Evolutionary conservation across 2,329 filamentous ascomycete genomes (phyloP).

Genomic region (Proliferodiscus dingleyae): DNA sequence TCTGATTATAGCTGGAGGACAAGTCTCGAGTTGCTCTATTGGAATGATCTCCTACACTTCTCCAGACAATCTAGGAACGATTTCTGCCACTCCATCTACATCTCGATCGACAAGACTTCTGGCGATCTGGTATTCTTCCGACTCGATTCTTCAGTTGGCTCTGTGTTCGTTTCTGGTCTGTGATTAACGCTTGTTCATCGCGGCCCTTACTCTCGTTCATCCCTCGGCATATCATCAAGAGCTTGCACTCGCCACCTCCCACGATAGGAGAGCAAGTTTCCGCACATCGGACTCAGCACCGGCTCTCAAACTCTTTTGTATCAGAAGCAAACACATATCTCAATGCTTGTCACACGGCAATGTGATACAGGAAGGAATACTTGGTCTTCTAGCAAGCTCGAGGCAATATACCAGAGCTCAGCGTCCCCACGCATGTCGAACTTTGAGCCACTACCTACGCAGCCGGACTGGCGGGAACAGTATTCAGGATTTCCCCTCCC

Average conservation of each 20-base stretch:
- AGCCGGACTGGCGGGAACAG: slow-evolving; percentile 35
- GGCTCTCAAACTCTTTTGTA: slow-evolving; percentile 18
- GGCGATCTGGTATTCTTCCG: slow-evolving; percentile 12
- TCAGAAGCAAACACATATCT: slow-evolving; percentile 23
- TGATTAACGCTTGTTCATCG: slow-evolving; percentile 24
- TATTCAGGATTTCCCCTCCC: slow-evolving; percentile 29
- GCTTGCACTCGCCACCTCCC: slow-evolving; percentile 4
- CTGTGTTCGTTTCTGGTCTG: slow-evolving; percentile 27
- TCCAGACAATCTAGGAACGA: slow-evolving; percentile 19
- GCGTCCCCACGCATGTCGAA: slow-evolving; percentile 35
- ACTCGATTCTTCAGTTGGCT: slow-evolving; percentile 22
- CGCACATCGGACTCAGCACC: slow-evolving; percentile 6
- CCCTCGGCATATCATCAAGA: slow-evolving; percentile 20
- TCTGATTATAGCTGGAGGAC: slow-evolving; percentile 22
- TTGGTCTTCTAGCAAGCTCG: slow-evolving; percentile 35
- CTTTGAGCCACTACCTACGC: slow-evolving; percentile 31
- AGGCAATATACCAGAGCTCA: slow-evolving; percentile 29
- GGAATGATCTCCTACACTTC: slow-evolving; percentile 16
- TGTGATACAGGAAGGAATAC: slow-evolving; percentile 34
- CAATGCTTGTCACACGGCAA: slow-evolving; percentile 36
- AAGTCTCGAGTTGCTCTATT: slow-evolving; percentile 12
- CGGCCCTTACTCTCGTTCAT: slow-evolving; percentile 30
- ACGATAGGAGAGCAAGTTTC: slow-evolving; percentile 3
- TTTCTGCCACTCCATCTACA: slow-evolving; percentile 14
- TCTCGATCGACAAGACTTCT: slow-evolving; percentile 11